phyloP scores from a whole-genome alignment of 176 grass and related monocot genomes.

The Eremochloa ophiuroides region DNA sequence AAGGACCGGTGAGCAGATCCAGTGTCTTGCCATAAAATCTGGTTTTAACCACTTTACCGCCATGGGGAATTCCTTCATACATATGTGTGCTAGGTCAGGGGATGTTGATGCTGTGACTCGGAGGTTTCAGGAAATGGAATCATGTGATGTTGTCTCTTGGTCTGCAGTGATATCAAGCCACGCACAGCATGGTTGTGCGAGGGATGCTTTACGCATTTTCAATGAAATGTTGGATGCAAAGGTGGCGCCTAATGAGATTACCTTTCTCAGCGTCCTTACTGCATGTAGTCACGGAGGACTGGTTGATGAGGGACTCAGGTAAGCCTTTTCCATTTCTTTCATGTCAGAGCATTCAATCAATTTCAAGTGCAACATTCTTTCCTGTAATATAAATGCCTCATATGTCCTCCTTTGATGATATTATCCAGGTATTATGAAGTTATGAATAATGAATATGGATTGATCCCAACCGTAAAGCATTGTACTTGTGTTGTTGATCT shows the following conservation, averaged over 20 bases:
- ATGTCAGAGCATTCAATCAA: neutral
- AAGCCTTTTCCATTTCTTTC: neutral
- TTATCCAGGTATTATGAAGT: conserved; percentile 57
- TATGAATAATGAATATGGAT: conserved; percentile 46
- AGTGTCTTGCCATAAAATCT: conserved; percentile 51
- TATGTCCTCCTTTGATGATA: neutral
- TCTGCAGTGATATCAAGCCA: conserved; percentile 72
- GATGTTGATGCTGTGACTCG: conserved; percentile 49
- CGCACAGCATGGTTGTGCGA: conserved; percentile 66
- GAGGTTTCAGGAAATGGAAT: conserved; percentile 71
- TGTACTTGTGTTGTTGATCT: conserved; percentile 71
- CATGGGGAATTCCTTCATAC: conserved; percentile 67
- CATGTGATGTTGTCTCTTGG: conserved; percentile 62
- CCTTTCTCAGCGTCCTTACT: conserved; percentile 71
- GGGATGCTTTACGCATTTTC: conserved; percentile 48
- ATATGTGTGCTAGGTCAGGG: conserved; percentile 80
- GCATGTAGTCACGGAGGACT: conserved; percentile 78
- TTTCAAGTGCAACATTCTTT: neutral
- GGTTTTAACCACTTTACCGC: conserved; percentile 51
- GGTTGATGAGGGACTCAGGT: conserved; percentile 75
- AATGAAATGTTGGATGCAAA: conserved; percentile 43
- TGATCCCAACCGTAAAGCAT: conserved; percentile 59
- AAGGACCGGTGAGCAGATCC: conserved; percentile 58
- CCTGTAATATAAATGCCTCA: conserved; percentile 7
- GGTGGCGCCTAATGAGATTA: conserved; percentile 60